A percentile compares a stretch with the other conserved stretches of the same genome.
Conservation (phyloP, 768 basidiomycete genomes). For the Russula sp. region DNA sequence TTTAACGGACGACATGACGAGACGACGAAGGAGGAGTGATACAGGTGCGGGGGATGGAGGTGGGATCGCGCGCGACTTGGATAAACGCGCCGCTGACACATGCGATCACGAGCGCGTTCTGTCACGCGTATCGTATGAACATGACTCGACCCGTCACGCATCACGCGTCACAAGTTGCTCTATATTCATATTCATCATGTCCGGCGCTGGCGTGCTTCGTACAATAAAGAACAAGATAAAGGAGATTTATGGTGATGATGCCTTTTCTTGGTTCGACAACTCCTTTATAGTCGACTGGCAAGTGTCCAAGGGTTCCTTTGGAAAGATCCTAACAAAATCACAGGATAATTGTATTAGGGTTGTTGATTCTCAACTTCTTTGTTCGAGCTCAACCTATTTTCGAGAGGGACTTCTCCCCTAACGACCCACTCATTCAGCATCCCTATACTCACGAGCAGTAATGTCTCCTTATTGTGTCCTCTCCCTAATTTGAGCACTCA, state of each 20-base stretch:
- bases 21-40: neutral
- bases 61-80: neutral
- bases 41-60: neutral
- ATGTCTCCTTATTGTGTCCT: neutral
- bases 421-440: slow-evolving; percentile 46
- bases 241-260: slow-evolving; percentile 22
- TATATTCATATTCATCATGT: neutral
- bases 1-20: slow-evolving; percentile 16
- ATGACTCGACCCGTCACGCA: neutral
- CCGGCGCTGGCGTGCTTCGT: neutral
- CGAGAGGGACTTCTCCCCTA: slow-evolving; percentile 25
- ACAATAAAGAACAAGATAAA: slow-evolving; percentile 9
- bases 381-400: slow-evolving; percentile 30
- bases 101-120: slow-evolving; percentile 3
- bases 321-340: slow-evolving; percentile 9
- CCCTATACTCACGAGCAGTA: slow-evolving; percentile 17
- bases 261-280: slow-evolving; percentile 28
- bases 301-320: neutral
- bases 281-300: slow-evolving; percentile 53
- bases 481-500: neutral
- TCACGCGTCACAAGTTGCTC: neutral
- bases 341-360: slow-evolving; percentile 29
- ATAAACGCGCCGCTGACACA: neutral
- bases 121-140: too few species aligned
- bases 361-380: slow-evolving; percentile 39